phyloP scores from a whole-genome alignment of 768 basidiomycete species.

The Suillus subluteus region DNA sequence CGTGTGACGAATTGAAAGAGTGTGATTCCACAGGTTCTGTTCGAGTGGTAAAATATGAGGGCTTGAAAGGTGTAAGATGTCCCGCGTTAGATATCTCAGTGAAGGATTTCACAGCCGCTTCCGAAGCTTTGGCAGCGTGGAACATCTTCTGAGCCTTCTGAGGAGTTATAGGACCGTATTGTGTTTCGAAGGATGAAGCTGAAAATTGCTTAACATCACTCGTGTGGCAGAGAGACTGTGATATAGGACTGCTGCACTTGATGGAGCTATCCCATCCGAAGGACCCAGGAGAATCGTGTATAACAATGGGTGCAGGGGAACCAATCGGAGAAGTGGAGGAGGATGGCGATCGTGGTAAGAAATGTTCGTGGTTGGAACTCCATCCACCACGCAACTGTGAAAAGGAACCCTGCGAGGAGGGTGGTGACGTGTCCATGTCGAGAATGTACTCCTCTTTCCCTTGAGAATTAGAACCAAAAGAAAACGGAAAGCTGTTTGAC shows the following conservation, averaged over 20 bases:
- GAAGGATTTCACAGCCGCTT: neutral
- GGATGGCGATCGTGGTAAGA: neutral
- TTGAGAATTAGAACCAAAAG: conserved; percentile 15
- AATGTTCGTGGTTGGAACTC: neutral
- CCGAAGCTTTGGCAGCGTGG: neutral
- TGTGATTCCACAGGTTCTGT: neutral
- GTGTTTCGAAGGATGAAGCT: neutral
- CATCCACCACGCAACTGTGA: neutral
- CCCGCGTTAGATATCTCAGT: neutral
- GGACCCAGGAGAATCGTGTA: neutral
- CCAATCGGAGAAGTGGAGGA: neutral
- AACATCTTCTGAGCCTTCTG: neutral
- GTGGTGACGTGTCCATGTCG: conserved; percentile 28
- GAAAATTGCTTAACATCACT: neutral
- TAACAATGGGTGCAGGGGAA: neutral
- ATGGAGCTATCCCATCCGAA: neutral
- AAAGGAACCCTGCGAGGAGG: neutral
- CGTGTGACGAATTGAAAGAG: neutral
- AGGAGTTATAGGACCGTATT: neutral
- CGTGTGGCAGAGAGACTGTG: neutral
- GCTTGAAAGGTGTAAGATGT: neutral
- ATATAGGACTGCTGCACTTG: neutral
- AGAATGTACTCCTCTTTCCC: conserved; percentile 22
- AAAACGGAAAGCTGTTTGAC: conserved; percentile 26
- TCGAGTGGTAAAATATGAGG: neutral